phyloP scores from a whole-genome alignment of 352 stramenopile species.

The Phytophthora rubi region DNA sequence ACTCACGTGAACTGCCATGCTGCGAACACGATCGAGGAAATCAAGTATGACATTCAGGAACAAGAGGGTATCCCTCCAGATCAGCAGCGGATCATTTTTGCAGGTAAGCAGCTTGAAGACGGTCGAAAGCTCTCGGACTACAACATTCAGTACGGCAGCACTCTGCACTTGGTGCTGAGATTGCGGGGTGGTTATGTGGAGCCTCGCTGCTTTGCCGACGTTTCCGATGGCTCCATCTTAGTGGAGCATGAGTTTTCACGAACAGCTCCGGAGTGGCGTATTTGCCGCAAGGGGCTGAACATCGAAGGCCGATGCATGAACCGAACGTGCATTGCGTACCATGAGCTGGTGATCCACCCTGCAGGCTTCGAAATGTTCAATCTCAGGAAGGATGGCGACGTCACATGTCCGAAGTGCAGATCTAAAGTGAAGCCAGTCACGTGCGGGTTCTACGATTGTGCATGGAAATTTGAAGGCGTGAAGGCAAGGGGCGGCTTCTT shows the following conservation, averaged over 20 bases:
- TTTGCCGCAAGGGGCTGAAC: slow-evolving; percentile 27
- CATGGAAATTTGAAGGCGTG: slow-evolving; percentile 45
- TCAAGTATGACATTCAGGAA: slow-evolving; percentile 2
- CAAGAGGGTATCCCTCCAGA: slow-evolving; percentile 6
- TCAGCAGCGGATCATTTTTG: slow-evolving; percentile 9
- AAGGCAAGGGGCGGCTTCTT: slow-evolving; percentile 1
- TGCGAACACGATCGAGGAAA: background rate
- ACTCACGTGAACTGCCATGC: background rate
- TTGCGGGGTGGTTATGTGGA: background rate
- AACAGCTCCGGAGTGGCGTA: slow-evolving; percentile 11
- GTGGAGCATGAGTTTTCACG: background rate
- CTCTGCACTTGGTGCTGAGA: background rate
- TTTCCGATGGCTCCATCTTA: background rate
- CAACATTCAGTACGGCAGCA: background rate
- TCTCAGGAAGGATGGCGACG: slow-evolving; percentile 14
- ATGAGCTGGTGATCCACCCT: slow-evolving; percentile 20
- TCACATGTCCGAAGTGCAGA: slow-evolving; percentile 27
- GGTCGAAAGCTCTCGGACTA: slow-evolving; percentile 1
- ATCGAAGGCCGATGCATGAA: slow-evolving; percentile 35
- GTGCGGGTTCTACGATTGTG: slow-evolving; percentile 41
- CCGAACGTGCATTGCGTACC: slow-evolving; percentile 14
- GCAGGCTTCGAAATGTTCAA: slow-evolving; percentile 22
- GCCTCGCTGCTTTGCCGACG: background rate
- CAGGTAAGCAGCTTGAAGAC: slow-evolving; percentile 6
- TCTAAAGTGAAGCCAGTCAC: slow-evolving; percentile 11